Conservation (phyloP, 345 rosid genomes). For the Populus davidiana region DNA sequence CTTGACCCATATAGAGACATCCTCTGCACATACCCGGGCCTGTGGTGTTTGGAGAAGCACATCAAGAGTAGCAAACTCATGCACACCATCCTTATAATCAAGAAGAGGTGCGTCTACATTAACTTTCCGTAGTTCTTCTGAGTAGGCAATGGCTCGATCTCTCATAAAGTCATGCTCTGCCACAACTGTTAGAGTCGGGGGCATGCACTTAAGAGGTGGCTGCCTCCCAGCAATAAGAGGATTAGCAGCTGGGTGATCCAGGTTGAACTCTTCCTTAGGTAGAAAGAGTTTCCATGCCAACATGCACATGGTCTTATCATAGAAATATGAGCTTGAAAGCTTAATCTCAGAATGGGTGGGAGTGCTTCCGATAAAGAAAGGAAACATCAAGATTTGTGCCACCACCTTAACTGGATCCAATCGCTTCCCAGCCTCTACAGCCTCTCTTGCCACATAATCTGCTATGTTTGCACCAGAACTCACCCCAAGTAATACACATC, state of each 20-base stretch:
- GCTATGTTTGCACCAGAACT: slow-evolving; percentile 93
- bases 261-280: slow-evolving; percentile 65
- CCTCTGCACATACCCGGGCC: slow-evolving; percentile 92
- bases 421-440: slow-evolving; percentile 64
- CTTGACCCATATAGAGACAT: slow-evolving; percentile 89
- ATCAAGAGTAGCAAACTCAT: slow-evolving; percentile 89
- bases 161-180: slow-evolving; percentile 99
- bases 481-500: slow-evolving; percentile 91
- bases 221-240: slow-evolving; percentile 66
- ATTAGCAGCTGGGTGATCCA: slow-evolving; percentile 85
- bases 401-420: slow-evolving; percentile 87
- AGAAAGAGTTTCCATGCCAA: slow-evolving; percentile 91
- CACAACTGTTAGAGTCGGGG: slow-evolving; percentile 82
- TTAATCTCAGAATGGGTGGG: slow-evolving; percentile 86
- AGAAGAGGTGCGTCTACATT: slow-evolving; percentile 88
- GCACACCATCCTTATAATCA: slow-evolving; percentile 91
- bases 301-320: slow-evolving; percentile 70
- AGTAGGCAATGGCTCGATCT: slow-evolving; percentile 90
- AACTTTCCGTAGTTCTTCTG: slow-evolving; percentile 81
- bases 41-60: slow-evolving; percentile 85
- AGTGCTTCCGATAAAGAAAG: slow-evolving; percentile 75
- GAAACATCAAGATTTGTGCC: slow-evolving; percentile 87
- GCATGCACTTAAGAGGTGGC: slow-evolving; percentile 82
- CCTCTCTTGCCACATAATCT: slow-evolving; percentile 68
- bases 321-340: slow-evolving; percentile 85